These are phyloP conservation scores for Phytophthora pinifolia DNA, from an alignment of 352 stramenopile species.

Conservation along the genomic window DNA sequence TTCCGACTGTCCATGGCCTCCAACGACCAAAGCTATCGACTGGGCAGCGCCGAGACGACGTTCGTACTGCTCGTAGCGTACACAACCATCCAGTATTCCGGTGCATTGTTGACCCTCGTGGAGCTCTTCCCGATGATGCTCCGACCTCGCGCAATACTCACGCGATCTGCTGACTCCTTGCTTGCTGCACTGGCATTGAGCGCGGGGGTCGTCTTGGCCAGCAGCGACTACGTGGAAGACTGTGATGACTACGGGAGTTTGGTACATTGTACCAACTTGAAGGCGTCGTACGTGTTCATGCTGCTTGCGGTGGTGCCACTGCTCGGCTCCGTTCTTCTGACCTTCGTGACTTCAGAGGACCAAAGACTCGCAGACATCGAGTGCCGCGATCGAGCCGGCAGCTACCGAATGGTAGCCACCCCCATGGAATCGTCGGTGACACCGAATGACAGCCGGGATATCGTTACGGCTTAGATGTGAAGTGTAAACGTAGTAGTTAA, in stretches of 20 bases:
- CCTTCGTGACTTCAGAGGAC: constrained; percentile 30
- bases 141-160: constrained; percentile 29
- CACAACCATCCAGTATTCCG: constrained; percentile 27
- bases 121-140: constrained; percentile 38
- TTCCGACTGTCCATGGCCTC: constrained; percentile 15
- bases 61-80: constrained; percentile 32
- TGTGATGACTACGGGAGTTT: constrained; percentile 34
- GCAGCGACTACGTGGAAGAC: constrained; percentile 28
- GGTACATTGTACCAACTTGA: constrained; percentile 46
- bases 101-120: constrained; percentile 21
- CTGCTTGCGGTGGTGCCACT: constrained; percentile 37
- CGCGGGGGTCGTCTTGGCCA: constrained; percentile 28
- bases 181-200: constrained; percentile 31
- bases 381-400: constrained; percentile 27
- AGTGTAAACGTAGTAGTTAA: background rate
- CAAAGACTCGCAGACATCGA: constrained; percentile 4
- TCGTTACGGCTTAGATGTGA: constrained; percentile 17
- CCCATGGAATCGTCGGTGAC: constrained; percentile 10
- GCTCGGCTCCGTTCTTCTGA: constrained; percentile 33
- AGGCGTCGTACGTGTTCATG: constrained; percentile 33
- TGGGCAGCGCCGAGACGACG: constrained; percentile 30
- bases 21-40: constrained; percentile 17
- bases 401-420: constrained; percentile 28
- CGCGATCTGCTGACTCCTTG: constrained; percentile 28
- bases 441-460: constrained; percentile 12